Conservation (phyloP, 352 stramenopile genomes). For the Phytophthora aleatoria region DNA sequence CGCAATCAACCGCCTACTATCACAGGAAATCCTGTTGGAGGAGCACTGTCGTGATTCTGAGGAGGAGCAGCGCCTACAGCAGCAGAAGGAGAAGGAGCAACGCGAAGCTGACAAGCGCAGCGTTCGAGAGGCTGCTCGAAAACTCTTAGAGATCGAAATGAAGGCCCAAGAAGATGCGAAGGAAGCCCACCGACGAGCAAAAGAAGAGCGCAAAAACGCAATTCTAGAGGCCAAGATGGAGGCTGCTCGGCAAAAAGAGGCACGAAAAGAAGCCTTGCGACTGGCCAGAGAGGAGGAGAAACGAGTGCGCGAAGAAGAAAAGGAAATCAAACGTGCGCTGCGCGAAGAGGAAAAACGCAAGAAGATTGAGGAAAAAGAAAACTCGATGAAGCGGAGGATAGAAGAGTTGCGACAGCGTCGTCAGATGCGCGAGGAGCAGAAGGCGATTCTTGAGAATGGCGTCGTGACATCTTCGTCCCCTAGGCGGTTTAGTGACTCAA, state of each 20-base stretch:
- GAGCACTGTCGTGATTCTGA: conserved; percentile 52
- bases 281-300: conserved; percentile 73
- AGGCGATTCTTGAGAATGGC: conserved; percentile 74
- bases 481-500: conserved; percentile 28
- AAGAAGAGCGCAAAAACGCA: conserved; percentile 76
- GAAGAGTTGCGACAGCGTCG: conserved; percentile 69
- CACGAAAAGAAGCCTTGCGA: conserved; percentile 60
- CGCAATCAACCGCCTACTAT: conserved; percentile 45
- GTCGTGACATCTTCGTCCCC: conserved; percentile 55
- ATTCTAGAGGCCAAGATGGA: conserved; percentile 69
- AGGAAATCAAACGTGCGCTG: conserved; percentile 67
- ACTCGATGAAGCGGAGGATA: conserved; percentile 73
- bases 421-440: conserved; percentile 74
- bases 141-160: conserved; percentile 78
- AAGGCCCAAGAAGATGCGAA: conserved; percentile 81
- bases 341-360: conserved; percentile 76
- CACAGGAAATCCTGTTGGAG: conserved; percentile 48
- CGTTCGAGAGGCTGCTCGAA: conserved; percentile 69
- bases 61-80: conserved; percentile 40
- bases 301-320: conserved; percentile 71
- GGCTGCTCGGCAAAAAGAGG: conserved; percentile 66
- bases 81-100: conserved; percentile 53
- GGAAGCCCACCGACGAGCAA: conserved; percentile 63
- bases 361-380: conserved; percentile 74
- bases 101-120: conserved; percentile 72